These are phyloP conservation scores for Camelina sativa DNA, from an alignment of 345 rosid species.

Conservation along the genomic window DNA sequence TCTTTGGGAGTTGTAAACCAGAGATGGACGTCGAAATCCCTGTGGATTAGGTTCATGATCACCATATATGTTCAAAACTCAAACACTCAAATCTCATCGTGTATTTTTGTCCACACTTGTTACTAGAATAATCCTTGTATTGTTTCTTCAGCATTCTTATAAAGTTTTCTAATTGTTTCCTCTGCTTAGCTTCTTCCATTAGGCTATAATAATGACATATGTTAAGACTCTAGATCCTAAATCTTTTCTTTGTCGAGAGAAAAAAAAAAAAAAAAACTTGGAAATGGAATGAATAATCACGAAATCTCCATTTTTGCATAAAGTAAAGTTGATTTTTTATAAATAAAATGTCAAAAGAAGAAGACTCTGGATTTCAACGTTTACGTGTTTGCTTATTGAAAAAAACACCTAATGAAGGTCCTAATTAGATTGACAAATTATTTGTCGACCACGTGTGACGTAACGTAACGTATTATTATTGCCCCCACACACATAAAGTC, in stretches of 20 bases:
- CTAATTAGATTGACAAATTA: background rate
- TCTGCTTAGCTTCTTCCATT: background rate
- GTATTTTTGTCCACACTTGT: constrained; percentile 28
- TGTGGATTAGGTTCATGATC: constrained; percentile 55
- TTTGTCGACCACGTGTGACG: constrained; percentile 24
- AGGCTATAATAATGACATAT: background rate
- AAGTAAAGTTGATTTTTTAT: background rate
- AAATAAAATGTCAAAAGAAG: background rate
- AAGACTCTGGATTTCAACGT: background rate
- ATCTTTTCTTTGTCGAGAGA: background rate
- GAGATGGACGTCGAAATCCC: constrained; percentile 87
- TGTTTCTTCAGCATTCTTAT: background rate
- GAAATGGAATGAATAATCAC: background rate
- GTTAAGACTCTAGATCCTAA: background rate
- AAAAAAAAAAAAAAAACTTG: background rate
- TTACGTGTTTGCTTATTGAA: background rate
- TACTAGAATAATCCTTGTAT: constrained; percentile 21
- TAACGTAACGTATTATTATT: constrained; percentile 26
- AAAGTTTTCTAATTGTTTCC: background rate
- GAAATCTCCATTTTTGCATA: background rate
- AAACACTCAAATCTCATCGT: constrained; percentile 14
- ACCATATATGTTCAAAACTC: constrained; percentile 9
- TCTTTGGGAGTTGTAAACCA: constrained; percentile 62
- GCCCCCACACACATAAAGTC: background rate
- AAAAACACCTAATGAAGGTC: background rate